These are phyloP conservation scores for Candida yuanshanica DNA, from an alignment of 805 yeast genomes.

Conservation along the genomic window DNA sequence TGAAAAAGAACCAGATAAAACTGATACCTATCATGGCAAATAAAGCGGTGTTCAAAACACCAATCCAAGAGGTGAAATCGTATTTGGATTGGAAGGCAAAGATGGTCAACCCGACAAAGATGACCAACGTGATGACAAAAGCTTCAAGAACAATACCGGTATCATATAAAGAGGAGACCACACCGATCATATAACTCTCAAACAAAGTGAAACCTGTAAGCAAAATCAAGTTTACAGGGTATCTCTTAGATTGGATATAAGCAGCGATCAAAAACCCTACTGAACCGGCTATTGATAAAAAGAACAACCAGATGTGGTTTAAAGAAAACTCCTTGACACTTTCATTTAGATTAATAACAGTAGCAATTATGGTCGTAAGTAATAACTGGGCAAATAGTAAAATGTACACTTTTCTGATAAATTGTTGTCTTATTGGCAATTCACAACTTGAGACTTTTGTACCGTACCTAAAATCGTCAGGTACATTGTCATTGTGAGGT, in stretches of 20 bases:
- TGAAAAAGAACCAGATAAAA: conserved; percentile 59
- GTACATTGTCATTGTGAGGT: conserved; percentile 25
- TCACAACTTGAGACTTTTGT: conserved; percentile 76
- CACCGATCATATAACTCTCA: conserved; percentile 70
- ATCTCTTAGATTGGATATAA: conserved; percentile 53
- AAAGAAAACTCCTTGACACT: conserved; percentile 49
- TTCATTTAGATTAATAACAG: conserved; percentile 39
- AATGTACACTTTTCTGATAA: conserved; percentile 74
- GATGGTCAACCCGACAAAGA: conserved; percentile 70
- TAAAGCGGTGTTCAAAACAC: conserved; percentile 48
- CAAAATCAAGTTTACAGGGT: conserved; percentile 60
- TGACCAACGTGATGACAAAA: conserved; percentile 55
- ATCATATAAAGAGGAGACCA: conserved; percentile 58
- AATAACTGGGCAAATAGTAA: conserved; percentile 60
- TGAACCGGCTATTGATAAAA: conserved; percentile 52
- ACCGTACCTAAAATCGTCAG: conserved; percentile 80
- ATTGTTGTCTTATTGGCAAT: conserved; percentile 66
- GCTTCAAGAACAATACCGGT: conserved; percentile 66
- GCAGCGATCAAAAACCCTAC: conserved; percentile 63
- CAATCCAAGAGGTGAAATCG: conserved; percentile 67
- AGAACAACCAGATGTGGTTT: conserved; percentile 51
- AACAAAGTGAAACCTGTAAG: conserved; percentile 64
- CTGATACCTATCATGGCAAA: conserved; percentile 72
- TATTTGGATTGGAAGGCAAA: conserved; percentile 77
- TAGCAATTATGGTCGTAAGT: conserved; percentile 54